A percentile compares a stretch with the other conserved stretches of the same genome.
Conservation (phyloP, 2,329 filamentous ascomycete species). For the Pseudocercospora eumusae region DNA sequence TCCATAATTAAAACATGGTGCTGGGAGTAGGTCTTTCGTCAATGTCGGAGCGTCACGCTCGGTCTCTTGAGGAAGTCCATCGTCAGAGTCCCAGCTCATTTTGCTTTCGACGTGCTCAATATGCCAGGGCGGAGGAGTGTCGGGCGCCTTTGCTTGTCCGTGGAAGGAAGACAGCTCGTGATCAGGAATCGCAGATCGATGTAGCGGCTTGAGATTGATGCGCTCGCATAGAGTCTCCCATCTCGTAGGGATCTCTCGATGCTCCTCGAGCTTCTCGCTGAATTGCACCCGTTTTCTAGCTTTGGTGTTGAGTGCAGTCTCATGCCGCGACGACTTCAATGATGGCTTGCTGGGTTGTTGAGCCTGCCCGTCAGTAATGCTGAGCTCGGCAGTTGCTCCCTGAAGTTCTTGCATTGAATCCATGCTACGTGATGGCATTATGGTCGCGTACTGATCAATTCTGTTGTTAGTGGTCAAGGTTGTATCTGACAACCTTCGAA, state of each 20-base stretch:
- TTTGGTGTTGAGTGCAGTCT: not conserved
- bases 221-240: not conserved
- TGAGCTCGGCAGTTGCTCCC: slow-evolving; percentile 12
- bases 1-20: not conserved
- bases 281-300: slow-evolving; percentile 17
- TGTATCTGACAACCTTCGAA: not conserved
- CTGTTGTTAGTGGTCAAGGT: not conserved
- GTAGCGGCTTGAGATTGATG: slow-evolving; percentile 10
- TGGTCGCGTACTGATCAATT: not conserved
- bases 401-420: slow-evolving; percentile 15
- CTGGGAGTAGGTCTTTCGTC: not conserved
- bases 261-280: slow-evolving; percentile 5
- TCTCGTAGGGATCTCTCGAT: not conserved
- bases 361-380: not conserved
- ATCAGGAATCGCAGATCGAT: slow-evolving; percentile 5
- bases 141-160: slow-evolving; percentile 12
- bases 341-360: slow-evolving; percentile 14
- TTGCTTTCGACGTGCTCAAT: slow-evolving; percentile 1
- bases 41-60: not conserved
- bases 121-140: slow-evolving; percentile 22
- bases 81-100: slow-evolving; percentile 11
- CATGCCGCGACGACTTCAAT: slow-evolving; percentile 8
- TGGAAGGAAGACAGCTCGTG: slow-evolving; percentile 11
- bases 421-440: slow-evolving; percentile 8
- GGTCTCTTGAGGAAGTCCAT: not conserved